Evolutionary conservation across 805 yeast genomes (phyloP), one percentile per base, ranked within the genome.

Genomic region (Jamesozyma rosinii): DNA sequence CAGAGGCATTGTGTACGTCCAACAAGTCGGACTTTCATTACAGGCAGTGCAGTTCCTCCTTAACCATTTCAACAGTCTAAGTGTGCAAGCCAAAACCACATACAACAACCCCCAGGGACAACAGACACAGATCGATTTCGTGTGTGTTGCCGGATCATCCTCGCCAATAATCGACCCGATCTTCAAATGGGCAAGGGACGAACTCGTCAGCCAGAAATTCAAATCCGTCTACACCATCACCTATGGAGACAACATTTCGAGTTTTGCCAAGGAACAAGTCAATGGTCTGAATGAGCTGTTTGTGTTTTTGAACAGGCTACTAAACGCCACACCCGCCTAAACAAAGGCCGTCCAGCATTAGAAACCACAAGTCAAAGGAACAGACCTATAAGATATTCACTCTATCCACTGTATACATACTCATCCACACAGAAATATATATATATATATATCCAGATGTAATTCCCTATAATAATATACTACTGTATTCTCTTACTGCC

Each of bases 201-300:
- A 75, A 35, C 50, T 56, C 5, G 58, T 58, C 14, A 59, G 59
- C 4, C 60, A 61, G 0, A 56, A 55, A 5, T 53, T 77, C 14
- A 64, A 67, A 4, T 60, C 70, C 39, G 75, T 74, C 1, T 69
- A 79, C 48, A 77, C 85, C 0, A 77, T 83, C 24, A 80, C 83
- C 8, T 74, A 75, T 46, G 81, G 79, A 18, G 66, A 64, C 20
- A 66, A 69, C 17, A 57, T 65, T 3, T 67, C 72, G 21, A 76
- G 81, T 1, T 71, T 73, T 37, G 90, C 92, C 1, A 72, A 67
- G 21, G 80, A 74, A 43, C 78, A 77, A 33, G 76, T 81, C 24
- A 71, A 73, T 44, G 92, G 92, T 48, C 71, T 79, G 45, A 83
- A 83, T 53, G 86, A 81, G 50, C 64, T 84, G 35, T 70, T 83